Percentiles rank a stretch among this genome's conserved stretches.
Evolutionary conservation across 2,329 filamentous ascomycete species (phyloP).

Genomic region (Arthrobotrys megalospora): DNA sequence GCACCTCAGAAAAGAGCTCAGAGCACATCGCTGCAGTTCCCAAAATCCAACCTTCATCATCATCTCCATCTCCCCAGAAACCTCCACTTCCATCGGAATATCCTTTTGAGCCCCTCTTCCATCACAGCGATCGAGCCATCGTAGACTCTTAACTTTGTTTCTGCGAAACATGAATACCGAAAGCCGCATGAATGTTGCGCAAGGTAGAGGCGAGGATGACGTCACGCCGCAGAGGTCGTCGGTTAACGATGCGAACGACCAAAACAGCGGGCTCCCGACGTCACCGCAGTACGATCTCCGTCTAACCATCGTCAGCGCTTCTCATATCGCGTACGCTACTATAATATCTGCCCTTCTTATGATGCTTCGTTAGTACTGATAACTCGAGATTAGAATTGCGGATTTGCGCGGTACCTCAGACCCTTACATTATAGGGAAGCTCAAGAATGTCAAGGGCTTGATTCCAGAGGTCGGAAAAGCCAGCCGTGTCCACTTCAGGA

Average conservation of each 20-base stretch:
- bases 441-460: constrained; percentile 57
- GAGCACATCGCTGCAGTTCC: constrained; percentile 2
- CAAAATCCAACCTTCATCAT: not conserved
- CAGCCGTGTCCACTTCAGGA: constrained; percentile 49
- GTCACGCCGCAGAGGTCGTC: constrained; percentile 45
- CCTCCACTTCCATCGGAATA: not conserved
- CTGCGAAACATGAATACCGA: constrained; percentile 12
- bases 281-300: constrained; percentile 45
- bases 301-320: constrained; percentile 43
- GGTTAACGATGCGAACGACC: constrained; percentile 28
- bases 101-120: not conserved
- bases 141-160: not conserved
- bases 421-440: constrained; percentile 56
- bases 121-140: not conserved
- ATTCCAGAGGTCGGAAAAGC: constrained; percentile 38
- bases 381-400: constrained; percentile 39
- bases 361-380: constrained; percentile 3
- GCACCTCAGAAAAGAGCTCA: constrained; percentile 1
- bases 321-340: constrained; percentile 44
- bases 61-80: not conserved
- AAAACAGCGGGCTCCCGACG: constrained; percentile 21
- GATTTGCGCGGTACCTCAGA: constrained; percentile 52
- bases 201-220: constrained; percentile 32
- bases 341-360: not conserved
- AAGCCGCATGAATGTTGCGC: not conserved